Base-by-base conservation (phyloP, 176 grass and related monocot species). In the Pontederia crassipes region DNA sequence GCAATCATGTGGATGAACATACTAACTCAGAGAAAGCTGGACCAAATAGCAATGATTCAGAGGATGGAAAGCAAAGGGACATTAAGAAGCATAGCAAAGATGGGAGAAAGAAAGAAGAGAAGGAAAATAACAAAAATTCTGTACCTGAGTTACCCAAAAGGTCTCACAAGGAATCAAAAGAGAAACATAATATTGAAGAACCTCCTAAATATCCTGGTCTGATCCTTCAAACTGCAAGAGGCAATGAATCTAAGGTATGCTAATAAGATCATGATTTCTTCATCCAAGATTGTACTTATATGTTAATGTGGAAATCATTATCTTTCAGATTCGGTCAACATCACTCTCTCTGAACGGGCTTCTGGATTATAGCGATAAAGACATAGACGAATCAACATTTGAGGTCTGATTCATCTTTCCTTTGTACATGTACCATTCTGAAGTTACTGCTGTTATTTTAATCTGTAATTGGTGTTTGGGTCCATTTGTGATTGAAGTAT, bases 341-440 rank as follows among this genome's bases (percentile, higher is more conserved):
- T 71, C 85, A 45, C 80, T 99, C 66, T 99, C 94, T 27, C 82
- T 99, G 67, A 82, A 86, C 77, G 94, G 88, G 9, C 87, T 99
- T 58, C 65, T 99, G 49, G 94, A 93, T 67, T 99, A 99, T 83
- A 99, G 81, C 12, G 69, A 82, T 72, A 99, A 93, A 64, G 94
- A 93, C 79, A 77, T 67, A 53, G 88, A 90, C 46, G 94, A 99
- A 67, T 89, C 88, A 48, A 84, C 89, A 57, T 99, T 99, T 81
- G 94, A 99, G 94, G 88, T 99, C 28, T 50, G 64, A 77, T 4
- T 17, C 11, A 4, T 8, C 14, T 54, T 54, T 54, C 8, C n/a
- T 16, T 54, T 54, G 51, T 17, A 54, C n/a, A 54, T 54, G n/a
- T 54, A 11, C 51, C 11, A 15, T 54, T 54, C 11, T 16, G 8